Evolutionary conservation across 2,329 filamentous ascomycete species (phyloP), one percentile per base, ranked within the genome.

Genomic region (Talaromyces atroroseus): DNA sequence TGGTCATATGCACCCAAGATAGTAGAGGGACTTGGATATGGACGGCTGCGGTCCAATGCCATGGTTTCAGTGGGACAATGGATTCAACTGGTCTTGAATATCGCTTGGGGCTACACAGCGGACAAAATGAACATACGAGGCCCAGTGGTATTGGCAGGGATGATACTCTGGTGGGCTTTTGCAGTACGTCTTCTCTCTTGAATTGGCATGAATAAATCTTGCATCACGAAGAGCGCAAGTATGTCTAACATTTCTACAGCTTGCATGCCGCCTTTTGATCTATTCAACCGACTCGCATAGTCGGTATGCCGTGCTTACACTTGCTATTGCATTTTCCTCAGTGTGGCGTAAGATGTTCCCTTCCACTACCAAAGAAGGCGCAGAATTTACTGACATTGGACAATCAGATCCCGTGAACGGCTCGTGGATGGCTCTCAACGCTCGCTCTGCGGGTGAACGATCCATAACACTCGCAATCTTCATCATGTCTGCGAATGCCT

Each of bases 401-500:
- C 26, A 36, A 49, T 34, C 78, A 1, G 80, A 82, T 54, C 80
- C 80, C 0, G 73, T 82, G 38, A 82, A 82, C 63, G 81, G 82
- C 58, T 75, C 79, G 0, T 82, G 80, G 79, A 74, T 82, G 72
- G 80, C 78, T 0, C 69, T 82, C 1, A 73, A 77, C 0, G 80
- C 61, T 71, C 72, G 0, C 78, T 82, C 60, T 23, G 80, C 79
- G 0, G 80, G 82, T 60, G 77, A 82, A 59, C 68, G 80, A 53
- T 78, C 80, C 0, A 71, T 83, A 0, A 79, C 80, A 11, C 82
- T 82, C 80, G 79, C 80, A 7, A 74, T 80, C 76, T 79, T 81
- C 53, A 82, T 82, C 61, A 82, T 82, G 80, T 77, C 78, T 26
- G 81, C 79, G 52, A 83, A 83, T 61, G 79, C 79, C 32, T 80